phyloP scores from a whole-genome alignment of 225 moss, liverwort and hornwort species.

The Takakia lepidozioides region DNA sequence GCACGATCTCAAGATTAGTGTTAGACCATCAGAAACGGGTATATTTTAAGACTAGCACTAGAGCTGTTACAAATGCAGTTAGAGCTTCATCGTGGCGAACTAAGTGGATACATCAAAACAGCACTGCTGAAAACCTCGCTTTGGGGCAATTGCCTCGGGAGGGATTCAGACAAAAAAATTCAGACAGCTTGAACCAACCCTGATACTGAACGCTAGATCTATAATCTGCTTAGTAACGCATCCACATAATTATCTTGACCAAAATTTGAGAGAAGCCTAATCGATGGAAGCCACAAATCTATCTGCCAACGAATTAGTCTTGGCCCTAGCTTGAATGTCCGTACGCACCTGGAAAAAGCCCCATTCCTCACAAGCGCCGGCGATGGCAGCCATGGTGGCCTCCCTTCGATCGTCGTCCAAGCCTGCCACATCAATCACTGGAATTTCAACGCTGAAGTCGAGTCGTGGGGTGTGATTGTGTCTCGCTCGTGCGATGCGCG shows the following conservation, averaged over 20 bases:
- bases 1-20: too few species aligned
- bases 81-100: too few species aligned
- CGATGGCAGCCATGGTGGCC: conserved; percentile 44
- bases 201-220: not conserved
- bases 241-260: too few species aligned
- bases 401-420: conserved; percentile 32
- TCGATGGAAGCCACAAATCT: too few species aligned
- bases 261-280: not conserved
- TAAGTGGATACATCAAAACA: too few species aligned
- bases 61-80: too few species aligned
- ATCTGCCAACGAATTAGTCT: not conserved
- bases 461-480: too few species aligned
- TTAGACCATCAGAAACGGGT: too few species aligned
- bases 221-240: not conserved
- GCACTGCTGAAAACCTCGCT: too few species aligned
- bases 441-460: conserved; percentile 8
- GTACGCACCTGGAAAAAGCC: conserved; percentile 44
- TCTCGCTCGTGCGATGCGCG: too few species aligned
- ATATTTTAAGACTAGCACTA: too few species aligned
- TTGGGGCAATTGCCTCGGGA: too few species aligned
- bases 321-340: not conserved
- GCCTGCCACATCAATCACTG: conserved; percentile 40
- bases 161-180: not conserved
- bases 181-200: not conserved
- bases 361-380: conserved; percentile 43